A percentile compares a stretch with the other conserved stretches of the same genome.
These are phyloP conservation scores for Beta corolliflora DNA, from an alignment of 179 eudicot genomes.

Conservation along the genomic window DNA sequence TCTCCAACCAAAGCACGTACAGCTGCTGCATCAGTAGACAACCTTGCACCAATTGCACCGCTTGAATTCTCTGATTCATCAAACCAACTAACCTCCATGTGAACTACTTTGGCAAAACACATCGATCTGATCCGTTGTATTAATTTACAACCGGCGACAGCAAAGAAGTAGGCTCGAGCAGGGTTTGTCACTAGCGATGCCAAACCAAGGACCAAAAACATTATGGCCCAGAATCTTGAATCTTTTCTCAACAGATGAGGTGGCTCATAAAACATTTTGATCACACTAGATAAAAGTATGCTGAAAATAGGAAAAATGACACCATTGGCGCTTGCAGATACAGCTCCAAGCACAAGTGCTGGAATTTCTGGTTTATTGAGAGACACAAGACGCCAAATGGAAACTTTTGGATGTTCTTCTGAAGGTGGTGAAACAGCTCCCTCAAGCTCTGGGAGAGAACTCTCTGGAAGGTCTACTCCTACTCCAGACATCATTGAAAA, in stretches of 20 bases:
- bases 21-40: conserved; percentile 26
- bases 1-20: conserved; percentile 26
- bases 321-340: conserved; percentile 24
- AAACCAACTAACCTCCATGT: conserved; percentile 32
- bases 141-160: conserved; percentile 29
- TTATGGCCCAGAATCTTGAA: conserved; percentile 23
- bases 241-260: conserved; percentile 18
- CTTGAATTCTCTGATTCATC: conserved; percentile 26
- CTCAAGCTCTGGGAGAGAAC: conserved; percentile 5
- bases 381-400: conserved; percentile 18
- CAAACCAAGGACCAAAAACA: conserved; percentile 23
- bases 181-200: conserved; percentile 21
- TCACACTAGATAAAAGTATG: conserved; percentile 20
- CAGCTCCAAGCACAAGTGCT: conserved; percentile 19
- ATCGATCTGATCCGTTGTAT: conserved; percentile 25
- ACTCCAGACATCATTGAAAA: neutral
- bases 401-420: conserved; percentile 6
- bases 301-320: conserved; percentile 20
- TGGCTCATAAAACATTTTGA: conserved; percentile 26
- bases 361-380: conserved; percentile 28
- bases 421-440: neutral
- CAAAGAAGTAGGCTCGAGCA: conserved; percentile 22
- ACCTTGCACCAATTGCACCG: conserved; percentile 31
- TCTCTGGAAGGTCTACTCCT: too few species aligned
- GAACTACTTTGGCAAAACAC: conserved; percentile 25